A percentile compares a stretch with the other conserved stretches of the same genome.
Conservation (phyloP, 2,329 filamentous ascomycete species). For the Aspergillus sp. region DNA sequence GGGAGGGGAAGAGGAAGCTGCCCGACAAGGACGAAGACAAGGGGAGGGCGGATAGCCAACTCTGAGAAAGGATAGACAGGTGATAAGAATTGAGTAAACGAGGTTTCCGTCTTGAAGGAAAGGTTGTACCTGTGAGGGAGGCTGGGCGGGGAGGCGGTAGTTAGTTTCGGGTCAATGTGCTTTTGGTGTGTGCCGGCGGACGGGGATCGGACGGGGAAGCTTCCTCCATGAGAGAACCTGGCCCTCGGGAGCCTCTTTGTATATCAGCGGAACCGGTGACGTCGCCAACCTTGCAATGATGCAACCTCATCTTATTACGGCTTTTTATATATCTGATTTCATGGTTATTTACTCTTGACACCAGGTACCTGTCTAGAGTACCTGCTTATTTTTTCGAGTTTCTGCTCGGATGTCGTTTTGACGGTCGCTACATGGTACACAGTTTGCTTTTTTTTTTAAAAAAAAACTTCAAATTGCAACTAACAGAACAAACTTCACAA, state of each 20-base stretch:
- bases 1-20: neutral
- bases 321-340: slow-evolving; percentile 3
- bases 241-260: slow-evolving; percentile 4
- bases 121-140: slow-evolving; percentile 13
- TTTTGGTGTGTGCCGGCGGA: slow-evolving; percentile 8
- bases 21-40: slow-evolving; percentile 1
- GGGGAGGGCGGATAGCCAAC: neutral
- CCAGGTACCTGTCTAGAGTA: neutral
- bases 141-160: slow-evolving; percentile 18
- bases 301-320: neutral
- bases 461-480: slow-evolving; percentile 22
- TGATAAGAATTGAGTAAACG: slow-evolving; percentile 17
- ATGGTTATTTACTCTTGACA: neutral
- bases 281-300: slow-evolving; percentile 2
- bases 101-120: neutral
- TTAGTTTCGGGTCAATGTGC: slow-evolving; percentile 4
- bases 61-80: slow-evolving; percentile 4
- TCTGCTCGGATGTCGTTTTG: neutral
- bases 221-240: neutral
- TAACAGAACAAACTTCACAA: slow-evolving; percentile 19
- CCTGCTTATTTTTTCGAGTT: neutral
- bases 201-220: slow-evolving; percentile 1
- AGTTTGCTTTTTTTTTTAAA: slow-evolving; percentile 3
- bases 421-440: neutral
- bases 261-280: slow-evolving; percentile 4